A percentile compares a stretch with the other conserved stretches of the same genome.
Evolutionary conservation across 495 filamentous ascomycete species (phyloP).

Genomic region (Daldinia loculata): DNA sequence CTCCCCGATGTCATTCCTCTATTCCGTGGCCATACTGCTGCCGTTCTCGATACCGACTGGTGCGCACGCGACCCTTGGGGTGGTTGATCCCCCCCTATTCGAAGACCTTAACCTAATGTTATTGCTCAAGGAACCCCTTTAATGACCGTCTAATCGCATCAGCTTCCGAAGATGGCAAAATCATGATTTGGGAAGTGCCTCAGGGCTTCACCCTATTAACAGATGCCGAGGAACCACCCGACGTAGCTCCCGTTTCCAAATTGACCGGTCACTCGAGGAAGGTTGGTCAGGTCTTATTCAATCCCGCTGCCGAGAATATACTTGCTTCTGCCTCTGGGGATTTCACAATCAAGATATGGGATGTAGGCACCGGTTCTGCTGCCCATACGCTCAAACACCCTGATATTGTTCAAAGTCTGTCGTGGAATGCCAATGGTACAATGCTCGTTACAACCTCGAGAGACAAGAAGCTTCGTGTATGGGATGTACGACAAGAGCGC

Average conservation of each 20-base stretch:
- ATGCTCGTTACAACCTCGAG: slow-evolving; percentile 92
- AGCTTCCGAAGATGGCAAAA: slow-evolving; percentile 94
- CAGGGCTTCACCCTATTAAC: slow-evolving; percentile 83
- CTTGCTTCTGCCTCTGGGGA: slow-evolving; percentile 96
- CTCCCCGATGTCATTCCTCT: slow-evolving; percentile 92
- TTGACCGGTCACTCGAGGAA: slow-evolving; percentile 85
- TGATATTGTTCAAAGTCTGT: slow-evolving; percentile 93
- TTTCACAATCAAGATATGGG: slow-evolving; percentile 95
- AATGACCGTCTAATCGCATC: slow-evolving; percentile 93
- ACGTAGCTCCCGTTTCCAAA: slow-evolving; percentile 82
- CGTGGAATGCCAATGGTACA: slow-evolving; percentile 92
- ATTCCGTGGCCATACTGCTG: slow-evolving; percentile 94
- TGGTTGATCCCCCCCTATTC: slow-evolving; percentile 34
- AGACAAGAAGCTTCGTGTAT: slow-evolving; percentile 97
- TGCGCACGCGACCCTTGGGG: slow-evolving; percentile 56
- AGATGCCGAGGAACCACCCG: slow-evolving; percentile 81
- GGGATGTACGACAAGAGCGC: slow-evolving; percentile 94
- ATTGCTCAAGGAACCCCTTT: slow-evolving; percentile 80
- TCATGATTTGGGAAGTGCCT: slow-evolving; percentile 95
- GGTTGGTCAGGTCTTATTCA: slow-evolving; percentile 96
- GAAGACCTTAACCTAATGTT: slow-evolving; percentile 47
- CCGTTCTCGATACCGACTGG: slow-evolving; percentile 98
- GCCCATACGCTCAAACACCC: slow-evolving; percentile 79
- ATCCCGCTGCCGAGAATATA: slow-evolving; percentile 94
- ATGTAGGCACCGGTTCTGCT: slow-evolving; percentile 80